phyloP scores from a whole-genome alignment of 495 filamentous ascomycete genomes.

The Trichoderma erinaceum region DNA sequence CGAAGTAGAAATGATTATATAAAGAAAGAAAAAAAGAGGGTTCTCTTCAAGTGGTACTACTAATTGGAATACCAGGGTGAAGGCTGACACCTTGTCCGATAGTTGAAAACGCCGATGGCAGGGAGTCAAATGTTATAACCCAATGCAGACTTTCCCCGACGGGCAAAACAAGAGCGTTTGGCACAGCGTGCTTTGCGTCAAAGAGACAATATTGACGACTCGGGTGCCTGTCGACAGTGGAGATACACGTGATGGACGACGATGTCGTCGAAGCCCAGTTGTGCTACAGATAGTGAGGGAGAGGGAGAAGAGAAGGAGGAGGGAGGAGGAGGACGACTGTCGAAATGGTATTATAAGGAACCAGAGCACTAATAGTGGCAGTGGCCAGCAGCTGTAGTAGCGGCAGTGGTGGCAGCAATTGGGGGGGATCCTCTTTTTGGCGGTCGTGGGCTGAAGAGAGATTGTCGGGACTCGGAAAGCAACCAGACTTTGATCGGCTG shows the following conservation, averaged over 20 bases:
- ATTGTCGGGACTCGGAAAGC: constrained; percentile 11
- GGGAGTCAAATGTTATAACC: background rate
- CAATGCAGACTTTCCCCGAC: background rate
- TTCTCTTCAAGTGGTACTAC: background rate
- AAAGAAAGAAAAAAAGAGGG: background rate
- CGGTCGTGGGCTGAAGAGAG: constrained; percentile 5
- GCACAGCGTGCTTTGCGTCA: background rate
- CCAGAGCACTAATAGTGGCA: background rate
- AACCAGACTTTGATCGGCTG: constrained; percentile 11
- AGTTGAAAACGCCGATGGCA: background rate
- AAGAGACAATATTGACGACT: background rate
- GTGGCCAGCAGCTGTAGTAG: background rate
- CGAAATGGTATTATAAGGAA: background rate
- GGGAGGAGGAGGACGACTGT: background rate
- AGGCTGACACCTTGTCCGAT: background rate
- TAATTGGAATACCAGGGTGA: background rate
- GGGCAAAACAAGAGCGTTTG: background rate
- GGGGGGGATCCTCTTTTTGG: background rate
- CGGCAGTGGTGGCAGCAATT: background rate
- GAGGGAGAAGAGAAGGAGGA: background rate
- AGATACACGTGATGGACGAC: constrained; percentile 12
- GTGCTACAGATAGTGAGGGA: background rate
- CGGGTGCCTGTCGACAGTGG: background rate
- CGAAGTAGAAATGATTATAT: background rate
- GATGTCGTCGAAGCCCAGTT: background rate